These are phyloP conservation scores for Candida tammaniensis DNA, from an alignment of 805 yeast genomes.

Conservation along the genomic window DNA sequence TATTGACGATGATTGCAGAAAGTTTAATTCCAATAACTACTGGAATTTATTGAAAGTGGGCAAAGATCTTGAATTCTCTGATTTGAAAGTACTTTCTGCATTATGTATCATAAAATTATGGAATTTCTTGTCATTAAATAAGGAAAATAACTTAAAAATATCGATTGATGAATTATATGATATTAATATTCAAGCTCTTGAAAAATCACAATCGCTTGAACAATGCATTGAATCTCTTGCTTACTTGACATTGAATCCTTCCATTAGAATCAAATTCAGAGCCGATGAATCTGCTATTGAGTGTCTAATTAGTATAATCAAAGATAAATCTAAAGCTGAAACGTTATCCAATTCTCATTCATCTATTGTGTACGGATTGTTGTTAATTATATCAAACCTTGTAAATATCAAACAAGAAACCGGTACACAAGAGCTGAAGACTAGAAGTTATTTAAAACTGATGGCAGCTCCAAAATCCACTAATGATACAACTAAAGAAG, in stretches of 20 bases:
- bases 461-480: constrained; percentile 30
- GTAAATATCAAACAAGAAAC: constrained; percentile 27
- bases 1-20: constrained; percentile 49
- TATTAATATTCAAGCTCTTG: constrained; percentile 9
- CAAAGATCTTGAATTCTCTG: constrained; percentile 13
- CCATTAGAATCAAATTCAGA: constrained; percentile 32
- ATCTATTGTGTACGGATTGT: constrained; percentile 34
- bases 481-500: constrained; percentile 19
- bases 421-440: constrained; percentile 27
- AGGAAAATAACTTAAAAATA: constrained; percentile 5
- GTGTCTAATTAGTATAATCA: constrained; percentile 2
- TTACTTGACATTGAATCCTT: constrained; percentile 40
- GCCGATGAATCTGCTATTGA: constrained; percentile 17
- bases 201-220: no score
- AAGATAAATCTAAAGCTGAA: constrained; percentile 1
- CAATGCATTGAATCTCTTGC: constrained; percentile 47
- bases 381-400: constrained; percentile 40
- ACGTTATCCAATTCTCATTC: constrained; percentile 15
- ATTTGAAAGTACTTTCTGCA: constrained; percentile 35
- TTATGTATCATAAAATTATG: constrained; percentile 56
- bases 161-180: constrained; percentile 28
- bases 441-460: constrained; percentile 34
- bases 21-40: constrained; percentile 45
- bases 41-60: constrained; percentile 33
- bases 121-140: constrained; percentile 39